Base-by-base conservation (phyloP, 441 rosid genomes). In the Corymbia calophylla region DNA sequence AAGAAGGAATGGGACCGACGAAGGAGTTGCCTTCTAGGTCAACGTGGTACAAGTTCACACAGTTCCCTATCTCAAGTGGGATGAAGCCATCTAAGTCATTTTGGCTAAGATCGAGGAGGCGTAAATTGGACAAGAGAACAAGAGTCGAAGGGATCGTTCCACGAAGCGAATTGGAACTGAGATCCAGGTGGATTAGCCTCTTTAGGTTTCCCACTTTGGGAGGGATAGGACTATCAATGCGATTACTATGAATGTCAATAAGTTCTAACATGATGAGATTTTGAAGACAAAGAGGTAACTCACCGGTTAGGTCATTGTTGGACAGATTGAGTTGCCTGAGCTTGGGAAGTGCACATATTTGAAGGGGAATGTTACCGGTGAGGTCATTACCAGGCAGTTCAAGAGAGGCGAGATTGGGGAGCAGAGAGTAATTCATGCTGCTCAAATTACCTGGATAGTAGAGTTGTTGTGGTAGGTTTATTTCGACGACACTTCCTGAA, bases 381-480 rank as follows among this genome's bases (percentile, higher is more conserved):
- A 62, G 0, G 17, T 0, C 1, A 27, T 0, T 2, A 27, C 12
- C 0, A 0, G 31, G 0, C 17, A 60, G 0, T 10, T 29, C 8
- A 60, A 60, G 68, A 60, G 32, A 60, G 68, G 8, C 2, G 1
- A 60, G 68, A 60, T 60, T 60, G 0, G 68, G 68, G 68, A 29
- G 31, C 31, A 60, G 11, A 25, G 68, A 60, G 0, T 12, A 60
- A 29, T 5, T 5, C 0, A 60, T 29, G 31, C 6, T 12, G 15
- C 66, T 60, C 66, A 11, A 60, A 13, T 5, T 0, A 60, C 0
- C 4, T 2, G 0, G 0, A 3, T 25, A 25, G 64, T 1, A 0
- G 66, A 25, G 12, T 58, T 25, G 14, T 1, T 12, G 31, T 3
- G 17, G 14, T 27, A 29, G 68, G 68, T 29, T 13, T 62, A 62